Evolutionary conservation across 2,329 filamentous ascomycete species (phyloP).

Genomic region (Neofusicoccum ribis): DNA sequence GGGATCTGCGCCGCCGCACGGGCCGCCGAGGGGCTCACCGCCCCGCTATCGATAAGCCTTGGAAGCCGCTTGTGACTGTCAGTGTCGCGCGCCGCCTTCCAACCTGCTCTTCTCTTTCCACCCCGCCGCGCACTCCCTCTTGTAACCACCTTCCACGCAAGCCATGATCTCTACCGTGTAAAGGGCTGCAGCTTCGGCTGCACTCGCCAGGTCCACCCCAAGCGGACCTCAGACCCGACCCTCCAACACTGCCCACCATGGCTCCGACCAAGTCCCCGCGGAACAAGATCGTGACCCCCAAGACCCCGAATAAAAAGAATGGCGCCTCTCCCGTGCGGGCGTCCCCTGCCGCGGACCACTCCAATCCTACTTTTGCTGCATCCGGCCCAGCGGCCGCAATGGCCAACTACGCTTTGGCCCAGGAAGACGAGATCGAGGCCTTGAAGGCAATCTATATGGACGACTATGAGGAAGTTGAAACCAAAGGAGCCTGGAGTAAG

Average conservation of each 20-base stretch:
- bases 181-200: conserved; percentile 51
- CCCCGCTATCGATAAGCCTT: conserved; percentile 16
- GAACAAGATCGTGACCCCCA: conserved; percentile 40
- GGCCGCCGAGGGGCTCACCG: neutral
- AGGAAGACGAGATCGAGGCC: conserved; percentile 83
- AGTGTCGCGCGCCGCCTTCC: neutral
- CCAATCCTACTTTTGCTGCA: neutral
- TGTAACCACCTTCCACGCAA: neutral
- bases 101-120: neutral
- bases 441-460: conserved; percentile 87
- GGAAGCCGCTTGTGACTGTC: neutral
- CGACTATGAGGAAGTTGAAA: conserved; percentile 76
- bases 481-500: conserved; percentile 83
- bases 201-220: conserved; percentile 37
- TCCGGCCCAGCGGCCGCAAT: conserved; percentile 30
- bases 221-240: conserved; percentile 33
- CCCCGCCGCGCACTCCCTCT: neutral
- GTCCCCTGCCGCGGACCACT: conserved; percentile 31
- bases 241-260: conserved; percentile 42
- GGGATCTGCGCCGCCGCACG: too few species aligned
- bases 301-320: conserved; percentile 33
- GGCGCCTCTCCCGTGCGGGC: neutral
- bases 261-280: conserved; percentile 48
- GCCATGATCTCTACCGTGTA: conserved; percentile 35
- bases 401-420: conserved; percentile 76